These are phyloP conservation scores for Notholithocarpus densiflorus DNA, from an alignment of 306 rosid species.

Conservation along the genomic window DNA sequence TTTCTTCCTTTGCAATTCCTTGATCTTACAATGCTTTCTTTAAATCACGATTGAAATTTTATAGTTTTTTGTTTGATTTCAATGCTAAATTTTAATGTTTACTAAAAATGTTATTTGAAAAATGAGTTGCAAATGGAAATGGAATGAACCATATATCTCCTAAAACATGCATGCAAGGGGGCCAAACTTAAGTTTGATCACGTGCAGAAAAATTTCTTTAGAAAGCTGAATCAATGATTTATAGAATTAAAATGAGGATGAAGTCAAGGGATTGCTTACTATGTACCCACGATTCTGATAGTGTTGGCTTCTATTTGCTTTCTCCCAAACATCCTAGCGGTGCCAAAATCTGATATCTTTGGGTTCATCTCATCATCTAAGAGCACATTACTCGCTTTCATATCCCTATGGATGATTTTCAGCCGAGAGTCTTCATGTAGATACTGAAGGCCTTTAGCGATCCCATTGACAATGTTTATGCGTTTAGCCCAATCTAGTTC, in stretches of 20 bases:
- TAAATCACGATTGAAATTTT: no score
- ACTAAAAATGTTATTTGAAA: no score
- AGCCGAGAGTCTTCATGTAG: constrained; percentile 12
- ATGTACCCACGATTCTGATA: constrained; percentile 5
- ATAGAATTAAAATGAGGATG: neutral
- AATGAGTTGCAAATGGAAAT: no score
- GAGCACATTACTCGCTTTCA: constrained; percentile 7
- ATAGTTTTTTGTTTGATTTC: no score
- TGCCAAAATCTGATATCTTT: constrained; percentile 17
- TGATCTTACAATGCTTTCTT: no score
- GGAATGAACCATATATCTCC: no score
- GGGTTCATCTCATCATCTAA: constrained; percentile 6
- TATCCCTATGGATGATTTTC: constrained; percentile 12
- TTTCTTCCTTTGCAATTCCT: no score
- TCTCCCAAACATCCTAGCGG: neutral
- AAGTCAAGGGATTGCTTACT: neutral
- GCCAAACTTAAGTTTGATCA: no score
- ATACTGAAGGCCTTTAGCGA: constrained; percentile 8
- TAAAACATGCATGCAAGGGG: no score
- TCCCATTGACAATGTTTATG: neutral
- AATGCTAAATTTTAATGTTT: no score
- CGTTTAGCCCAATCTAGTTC: constrained; percentile 3
- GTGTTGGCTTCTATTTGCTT: constrained; percentile 17
- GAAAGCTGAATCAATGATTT: neutral
- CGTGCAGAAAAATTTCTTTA: no score